Percentiles rank a stretch among this genome's conserved stretches.
Evolutionary conservation across 805 yeast genomes (phyloP).

Genomic region (Saccharomycopsis capsularis): DNA sequence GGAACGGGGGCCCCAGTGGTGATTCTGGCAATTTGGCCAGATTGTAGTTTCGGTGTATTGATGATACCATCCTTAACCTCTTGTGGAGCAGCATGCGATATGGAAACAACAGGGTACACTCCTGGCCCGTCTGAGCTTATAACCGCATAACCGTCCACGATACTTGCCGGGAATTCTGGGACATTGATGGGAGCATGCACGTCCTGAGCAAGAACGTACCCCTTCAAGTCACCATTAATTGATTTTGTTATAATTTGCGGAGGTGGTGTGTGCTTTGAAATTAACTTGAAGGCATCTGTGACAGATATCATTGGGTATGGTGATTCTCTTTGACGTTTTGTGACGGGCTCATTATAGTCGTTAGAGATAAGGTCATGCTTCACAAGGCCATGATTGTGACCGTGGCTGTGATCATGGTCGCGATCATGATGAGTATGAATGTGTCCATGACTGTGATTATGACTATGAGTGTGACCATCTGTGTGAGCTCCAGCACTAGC

Average conservation of each 20-base stretch:
- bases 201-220: constrained; percentile 38
- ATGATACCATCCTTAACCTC: constrained; percentile 19
- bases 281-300: constrained; percentile 32
- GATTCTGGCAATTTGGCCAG: constrained; percentile 38
- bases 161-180: constrained; percentile 47
- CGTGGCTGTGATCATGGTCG: constrained; percentile 16
- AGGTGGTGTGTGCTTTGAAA: constrained; percentile 30
- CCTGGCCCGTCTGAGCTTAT: constrained; percentile 40
- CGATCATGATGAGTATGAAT: constrained; percentile 19
- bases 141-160: constrained; percentile 53
- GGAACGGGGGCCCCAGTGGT: constrained; percentile 56
- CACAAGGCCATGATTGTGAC: constrained; percentile 23
- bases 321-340: constrained; percentile 37
- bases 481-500: constrained; percentile 18
- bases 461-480: no score
- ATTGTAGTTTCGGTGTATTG: constrained; percentile 22
- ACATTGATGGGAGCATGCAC: constrained; percentile 34
- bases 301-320: constrained; percentile 44
- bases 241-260: constrained; percentile 25
- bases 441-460: constrained; percentile 5
- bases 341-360: constrained; percentile 33
- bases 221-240: constrained; percentile 30
- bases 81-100: constrained; percentile 34
- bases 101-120: constrained; percentile 32
- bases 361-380: constrained; percentile 33